Base-by-base conservation (phyloP, 805 yeast species). In the Ogataea minuta region DNA sequence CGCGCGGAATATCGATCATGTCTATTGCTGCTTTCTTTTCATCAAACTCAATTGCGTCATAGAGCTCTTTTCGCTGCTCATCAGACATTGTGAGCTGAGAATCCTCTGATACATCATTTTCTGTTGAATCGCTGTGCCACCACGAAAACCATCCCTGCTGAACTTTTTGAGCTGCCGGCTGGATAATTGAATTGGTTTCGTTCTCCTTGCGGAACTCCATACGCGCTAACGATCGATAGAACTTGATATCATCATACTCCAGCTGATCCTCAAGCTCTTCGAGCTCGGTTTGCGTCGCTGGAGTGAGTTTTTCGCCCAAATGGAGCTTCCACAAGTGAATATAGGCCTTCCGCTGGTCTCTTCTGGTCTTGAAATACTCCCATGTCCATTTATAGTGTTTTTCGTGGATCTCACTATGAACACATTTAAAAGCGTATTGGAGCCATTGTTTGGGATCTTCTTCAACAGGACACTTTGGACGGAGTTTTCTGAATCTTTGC, bases 41-140 rank as follows among this genome's bases (percentile, higher is more conserved):
- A 50, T 90, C 86, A 50, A 81, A 90, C 46, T 90, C 99, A 48
- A 93, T 90, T 0, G 97, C 95, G 44, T 87, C 95, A 55, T 88
- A 90, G 14, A 93, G 68, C 43, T 95, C 99, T 55, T 87, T 74
- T 46, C 86, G 73, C 55, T 93, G 96, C 49, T 89, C 95, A 10
- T 87, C 95, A 0, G 93, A 77, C 59, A 93, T 74, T 6, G 69
- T 67, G 19, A 80, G 57, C 2, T 70, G 65, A 3, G 57, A 53
- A 2, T 55, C 44, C 1, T 54, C 19, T 3, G 44, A 34, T 2
- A 59, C 33, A 28, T 42, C 45, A 2, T 39, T 36, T 15, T 42
- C 28, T 10, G 41, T 23, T 21, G 28, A 19, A 7, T 33, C 37
- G 9, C 47, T 41, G 85, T 90, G 81, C 79, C 89, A 78, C 8